Evolutionary conservation across 139 green algal species (phyloP), one percentile per base, ranked within the genome.

Genomic region (Micractinium sp.): DNA sequence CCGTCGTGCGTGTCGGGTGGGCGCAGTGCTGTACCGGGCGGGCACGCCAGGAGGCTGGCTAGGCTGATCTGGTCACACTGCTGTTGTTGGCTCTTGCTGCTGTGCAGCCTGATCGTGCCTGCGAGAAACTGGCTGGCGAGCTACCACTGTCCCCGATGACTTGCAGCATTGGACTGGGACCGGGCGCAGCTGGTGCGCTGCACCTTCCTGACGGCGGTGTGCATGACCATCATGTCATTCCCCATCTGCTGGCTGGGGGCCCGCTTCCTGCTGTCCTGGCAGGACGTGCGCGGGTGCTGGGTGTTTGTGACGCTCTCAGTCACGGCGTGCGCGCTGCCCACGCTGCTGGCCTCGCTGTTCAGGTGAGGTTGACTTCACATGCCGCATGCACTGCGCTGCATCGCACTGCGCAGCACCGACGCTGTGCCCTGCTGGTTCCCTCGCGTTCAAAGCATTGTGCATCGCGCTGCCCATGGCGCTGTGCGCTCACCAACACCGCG

Each of bases 251-350:
- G 81, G 23, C 27, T 92, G 47, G 86, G 78, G 3, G 86, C 86
- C 20, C 56, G 61, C 38, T 92, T 91, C 73, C 81, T 92, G 29
- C 63, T 93, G 31, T 60, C 82, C 22, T 88, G 41, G 36, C 20
- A 27, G 2, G 87, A 90, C 67, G 47, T 93, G 76, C 83, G 84
- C 27, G 47, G 82, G 66, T 90, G 73, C 87, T 90, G 76, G 81
- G 82, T 87, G 27, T 91, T 93, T 41, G 41, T 90, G 18, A 0
- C 81, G 25, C 85, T 91, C 20, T 88, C 84, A 16, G 78, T 91
- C 31, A n/a, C 41, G 33, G 63, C 76, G 1, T 86, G 86, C 19
- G 85, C 89, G 19, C 36, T 90, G 19, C 90, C 90, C 19, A 85
- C 63, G n/a, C 27, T 90, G 69, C 38, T 66, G 69, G 76, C 90